Evolutionary conservation across 371 early-diverging fungal genomes (phyloP).

Genomic region (Circinella umbellata): DNA sequence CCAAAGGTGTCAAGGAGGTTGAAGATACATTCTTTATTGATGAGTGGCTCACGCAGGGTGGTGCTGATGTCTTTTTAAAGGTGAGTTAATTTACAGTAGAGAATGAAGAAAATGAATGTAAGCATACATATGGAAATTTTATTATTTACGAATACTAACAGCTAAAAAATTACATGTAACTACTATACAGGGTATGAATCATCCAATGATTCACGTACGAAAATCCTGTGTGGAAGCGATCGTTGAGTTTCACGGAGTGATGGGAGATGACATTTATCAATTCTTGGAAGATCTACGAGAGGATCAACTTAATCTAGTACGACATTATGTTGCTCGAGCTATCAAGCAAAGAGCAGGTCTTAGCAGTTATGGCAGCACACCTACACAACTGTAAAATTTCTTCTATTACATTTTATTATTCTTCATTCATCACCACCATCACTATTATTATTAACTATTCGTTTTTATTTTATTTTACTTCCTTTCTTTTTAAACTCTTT

Average conservation of each 20-base stretch:
- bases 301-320: conserved; percentile 48
- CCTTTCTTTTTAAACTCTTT: not conserved
- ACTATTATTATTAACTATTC: not conserved
- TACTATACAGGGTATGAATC: conserved; percentile 41
- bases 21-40: conserved; percentile 43
- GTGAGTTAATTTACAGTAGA: conserved; percentile 5
- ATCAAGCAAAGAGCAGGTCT: conserved; percentile 44
- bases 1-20: conserved; percentile 46
- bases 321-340: conserved; percentile 50
- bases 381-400: conserved; percentile 17
- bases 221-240: conserved; percentile 56
- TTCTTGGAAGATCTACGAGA: conserved; percentile 46
- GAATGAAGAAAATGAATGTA: no score
- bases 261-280: conserved; percentile 46
- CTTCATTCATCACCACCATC: not conserved
- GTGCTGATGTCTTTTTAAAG: conserved; percentile 46
- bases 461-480: not conserved
- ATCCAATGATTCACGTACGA: conserved; percentile 44
- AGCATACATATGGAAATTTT: conserved; percentile 12
- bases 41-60: conserved; percentile 47
- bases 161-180: not conserved
- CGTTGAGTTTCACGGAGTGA: conserved; percentile 50
- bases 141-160: not conserved
- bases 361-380: conserved; percentile 39
- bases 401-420: not conserved